Evolutionary conservation across 345 rosid genomes (phyloP), one percentile per base, ranked within the genome.

Genomic region (Hevea brasiliensis): DNA sequence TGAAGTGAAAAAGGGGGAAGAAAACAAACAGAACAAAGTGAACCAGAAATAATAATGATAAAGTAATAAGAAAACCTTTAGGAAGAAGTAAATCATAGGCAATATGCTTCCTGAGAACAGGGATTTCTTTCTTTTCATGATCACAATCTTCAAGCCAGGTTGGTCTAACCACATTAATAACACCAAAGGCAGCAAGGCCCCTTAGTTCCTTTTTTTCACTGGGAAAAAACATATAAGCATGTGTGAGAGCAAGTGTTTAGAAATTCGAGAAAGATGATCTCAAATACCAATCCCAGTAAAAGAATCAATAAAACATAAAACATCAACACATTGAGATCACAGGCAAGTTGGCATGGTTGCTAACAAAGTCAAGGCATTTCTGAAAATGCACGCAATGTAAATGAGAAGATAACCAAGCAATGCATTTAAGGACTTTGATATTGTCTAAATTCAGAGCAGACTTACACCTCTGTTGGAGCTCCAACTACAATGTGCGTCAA

Each of bases 91-190:
- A 75, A 75, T 88, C 88, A 78, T 81, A 71, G 29, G 97, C 98
- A 73, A 83, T 54, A 85, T 95, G 96, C 78, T 80, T 82, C 53
- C 58, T 80, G 40, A 73, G 79, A 75, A 92, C 84, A 78, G 87
- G 88, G n/a, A 91, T 57, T 85, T 92, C 97, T 82, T 82, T 90
- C 87, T 80, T 87, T 83, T 84, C 86, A 67, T 81, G 83, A 77
- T 83, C 84, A 83, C 99, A 92, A 72, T 92, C 99, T 85, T 92
- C 93, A 80, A 95, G 97, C 99, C 99, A 95, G 61, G 77, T 82
- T 70, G 85, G 76, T 79, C 83, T 85, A 59, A 95, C 97, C 82
- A 89, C 96, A 73, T 87, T 80, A 78, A 92, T 86, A 71, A 88
- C 87, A 72, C 99, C 98, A 23, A 85, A 87, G 67, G 99, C 89